Conservation (phyloP, 2,329 filamentous ascomycete species). For the Aspergillus vadensis region DNA sequence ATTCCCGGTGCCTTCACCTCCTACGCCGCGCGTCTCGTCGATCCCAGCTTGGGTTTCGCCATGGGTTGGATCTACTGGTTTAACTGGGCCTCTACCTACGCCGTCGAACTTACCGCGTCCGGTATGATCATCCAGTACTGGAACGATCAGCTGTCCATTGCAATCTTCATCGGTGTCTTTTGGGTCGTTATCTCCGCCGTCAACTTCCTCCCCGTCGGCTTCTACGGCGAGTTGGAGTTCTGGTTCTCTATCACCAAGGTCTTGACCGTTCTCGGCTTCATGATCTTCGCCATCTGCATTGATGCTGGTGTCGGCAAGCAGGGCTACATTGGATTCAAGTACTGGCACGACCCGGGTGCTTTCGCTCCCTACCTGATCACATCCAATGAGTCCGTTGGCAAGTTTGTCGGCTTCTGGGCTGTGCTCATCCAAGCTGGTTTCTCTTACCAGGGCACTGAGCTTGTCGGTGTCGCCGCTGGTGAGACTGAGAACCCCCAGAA, state of each 20-base stretch:
- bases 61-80: conserved; percentile 86
- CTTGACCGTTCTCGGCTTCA: conserved; percentile 75
- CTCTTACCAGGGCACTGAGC: conserved; percentile 62
- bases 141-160: conserved; percentile 62
- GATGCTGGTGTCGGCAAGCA: conserved; percentile 69
- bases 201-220: conserved; percentile 70
- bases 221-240: conserved; percentile 73
- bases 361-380: conserved; percentile 69
- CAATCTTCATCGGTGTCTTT: conserved; percentile 72
- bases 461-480: conserved; percentile 73
- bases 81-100: conserved; percentile 72
- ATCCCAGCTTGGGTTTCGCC: conserved; percentile 69
- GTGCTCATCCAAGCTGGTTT: conserved; percentile 48
- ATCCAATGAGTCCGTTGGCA: conserved; percentile 56
- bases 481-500: conserved; percentile 72
- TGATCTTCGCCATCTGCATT: conserved; percentile 74
- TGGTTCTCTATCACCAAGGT: conserved; percentile 73
- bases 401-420: conserved; percentile 63
- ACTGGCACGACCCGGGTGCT: conserved; percentile 68
- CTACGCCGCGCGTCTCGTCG: conserved; percentile 77
- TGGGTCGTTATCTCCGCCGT: conserved; percentile 67
- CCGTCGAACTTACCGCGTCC: conserved; percentile 69
- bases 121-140: conserved; percentile 76
- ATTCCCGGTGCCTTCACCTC: conserved; percentile 73
- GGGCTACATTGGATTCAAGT: conserved; percentile 71